Percentiles rank a stretch among this genome's conserved stretches.
Conservation (phyloP, 352 stramenopile genomes). For the Phytopythium montanum region DNA sequence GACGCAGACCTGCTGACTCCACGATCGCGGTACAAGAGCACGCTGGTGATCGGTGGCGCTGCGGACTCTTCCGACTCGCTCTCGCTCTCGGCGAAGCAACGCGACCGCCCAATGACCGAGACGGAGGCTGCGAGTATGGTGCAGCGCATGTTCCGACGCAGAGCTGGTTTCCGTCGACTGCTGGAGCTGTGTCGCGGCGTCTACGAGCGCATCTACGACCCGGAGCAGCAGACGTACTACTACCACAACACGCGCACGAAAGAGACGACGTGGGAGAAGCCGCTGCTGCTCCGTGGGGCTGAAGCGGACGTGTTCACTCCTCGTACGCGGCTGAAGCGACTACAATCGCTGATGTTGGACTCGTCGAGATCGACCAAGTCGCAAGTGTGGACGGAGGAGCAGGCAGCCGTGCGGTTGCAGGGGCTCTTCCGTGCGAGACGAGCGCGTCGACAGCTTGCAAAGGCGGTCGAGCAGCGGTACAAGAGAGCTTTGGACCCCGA, state of each 20-base stretch:
- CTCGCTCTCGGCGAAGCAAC: not conserved
- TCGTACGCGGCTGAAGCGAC: constrained; percentile 37
- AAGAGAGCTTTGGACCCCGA: constrained; percentile 48
- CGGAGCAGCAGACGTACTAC: constrained; percentile 45
- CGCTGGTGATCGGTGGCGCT: not conserved
- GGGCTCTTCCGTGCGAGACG: constrained; percentile 50
- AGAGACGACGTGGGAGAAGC: constrained; percentile 66
- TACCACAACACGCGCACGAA: constrained; percentile 82
- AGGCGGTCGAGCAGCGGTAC: constrained; percentile 39
- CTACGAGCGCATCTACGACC: constrained; percentile 74
- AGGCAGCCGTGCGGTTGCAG: constrained; percentile 43
- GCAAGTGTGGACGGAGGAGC: constrained; percentile 42
- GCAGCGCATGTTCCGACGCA: constrained; percentile 48
- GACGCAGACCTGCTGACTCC: constrained; percentile 63
- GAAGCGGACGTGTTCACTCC: constrained; percentile 48
- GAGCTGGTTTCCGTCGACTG: constrained; percentile 39
- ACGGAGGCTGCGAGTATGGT: constrained; percentile 47
- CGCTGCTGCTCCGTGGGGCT: constrained; percentile 34
- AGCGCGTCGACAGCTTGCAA: constrained; percentile 36
- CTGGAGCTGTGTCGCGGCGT: constrained; percentile 41
- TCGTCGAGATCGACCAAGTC: not conserved
- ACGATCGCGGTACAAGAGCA: constrained; percentile 23
- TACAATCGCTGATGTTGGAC: constrained; percentile 18
- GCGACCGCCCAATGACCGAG: constrained; percentile 17
- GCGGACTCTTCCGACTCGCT: not conserved